These are phyloP conservation scores for Fraxinus americana DNA, from an alignment of 257 asterid genomes.

Conservation along the genomic window DNA sequence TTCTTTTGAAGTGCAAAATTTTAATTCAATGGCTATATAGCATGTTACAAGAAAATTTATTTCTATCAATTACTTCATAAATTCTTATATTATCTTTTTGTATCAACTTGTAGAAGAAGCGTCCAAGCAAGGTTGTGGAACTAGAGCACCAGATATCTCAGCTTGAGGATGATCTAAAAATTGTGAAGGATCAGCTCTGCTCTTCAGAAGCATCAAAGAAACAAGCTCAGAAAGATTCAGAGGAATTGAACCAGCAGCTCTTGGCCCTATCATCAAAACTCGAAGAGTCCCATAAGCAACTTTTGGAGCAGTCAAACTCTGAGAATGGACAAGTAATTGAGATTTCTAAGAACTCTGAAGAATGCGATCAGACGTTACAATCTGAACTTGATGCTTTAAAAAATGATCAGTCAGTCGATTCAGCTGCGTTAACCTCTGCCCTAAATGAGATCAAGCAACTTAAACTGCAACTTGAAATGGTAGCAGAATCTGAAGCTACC, in stretches of 20 bases:
- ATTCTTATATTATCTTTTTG: neutral
- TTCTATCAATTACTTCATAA: conserved; percentile 8
- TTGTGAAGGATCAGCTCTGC: conserved; percentile 64
- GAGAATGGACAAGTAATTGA: conserved; percentile 23
- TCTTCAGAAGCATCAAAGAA: conserved; percentile 70
- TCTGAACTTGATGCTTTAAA: conserved; percentile 46
- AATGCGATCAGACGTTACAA: conserved; percentile 24
- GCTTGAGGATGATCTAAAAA: conserved; percentile 78
- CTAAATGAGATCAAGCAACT: conserved; percentile 67
- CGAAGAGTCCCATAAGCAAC: conserved; percentile 51
- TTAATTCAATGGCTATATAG: neutral
- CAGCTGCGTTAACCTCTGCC: conserved; percentile 61
- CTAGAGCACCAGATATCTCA: conserved; percentile 71
- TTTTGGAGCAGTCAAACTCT: conserved; percentile 30
- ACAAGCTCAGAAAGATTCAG: conserved; percentile 68
- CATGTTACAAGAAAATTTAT: too few species aligned
- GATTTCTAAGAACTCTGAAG: conserved; percentile 27
- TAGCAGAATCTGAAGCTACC: conserved; percentile 57
- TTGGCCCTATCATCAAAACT: conserved; percentile 54
- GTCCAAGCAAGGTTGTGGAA: conserved; percentile 53
- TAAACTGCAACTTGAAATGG: conserved; percentile 55
- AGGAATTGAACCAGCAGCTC: conserved; percentile 66
- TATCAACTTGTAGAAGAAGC: conserved; percentile 50
- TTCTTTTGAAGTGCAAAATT: neutral
- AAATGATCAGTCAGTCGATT: conserved; percentile 42